Conservation (phyloP, 768 basidiomycete species). For the Hebeloma cylindrosporum region DNA sequence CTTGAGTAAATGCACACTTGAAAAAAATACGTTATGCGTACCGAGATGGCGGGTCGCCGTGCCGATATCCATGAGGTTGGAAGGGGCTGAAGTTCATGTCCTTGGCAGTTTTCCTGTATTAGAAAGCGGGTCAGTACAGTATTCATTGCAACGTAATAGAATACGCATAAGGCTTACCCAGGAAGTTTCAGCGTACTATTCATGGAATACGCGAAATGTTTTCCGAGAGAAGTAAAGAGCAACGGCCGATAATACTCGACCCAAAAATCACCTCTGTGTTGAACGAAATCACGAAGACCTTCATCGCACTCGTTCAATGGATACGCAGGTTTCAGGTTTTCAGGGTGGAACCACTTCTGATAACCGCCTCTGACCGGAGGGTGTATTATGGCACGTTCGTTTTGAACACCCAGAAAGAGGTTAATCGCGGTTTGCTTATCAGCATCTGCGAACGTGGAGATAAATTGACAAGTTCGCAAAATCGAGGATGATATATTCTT, state of each 20-base stretch:
- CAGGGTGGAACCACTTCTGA: conserved; percentile 80
- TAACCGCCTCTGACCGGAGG: conserved; percentile 69
- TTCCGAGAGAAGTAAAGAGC: conserved; percentile 80
- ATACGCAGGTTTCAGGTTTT: conserved; percentile 69
- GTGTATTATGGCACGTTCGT: conserved; percentile 48
- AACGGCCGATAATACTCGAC: conserved; percentile 85
- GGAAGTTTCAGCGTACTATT: conserved; percentile 83
- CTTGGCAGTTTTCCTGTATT: conserved; percentile 66
- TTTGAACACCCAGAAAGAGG: conserved; percentile 85
- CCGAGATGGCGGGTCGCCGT: conserved; percentile 36
- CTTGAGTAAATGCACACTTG: not conserved
- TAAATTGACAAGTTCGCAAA: not conserved
- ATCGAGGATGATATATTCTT: not conserved
- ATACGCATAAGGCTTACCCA: conserved; percentile 50
- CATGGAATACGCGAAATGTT: conserved; percentile 93
- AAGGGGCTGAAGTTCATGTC: conserved; percentile 78
- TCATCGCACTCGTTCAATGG: conserved; percentile 61
- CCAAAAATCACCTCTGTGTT: conserved; percentile 74
- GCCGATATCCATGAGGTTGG: conserved; percentile 50
- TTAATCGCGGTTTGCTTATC: conserved; percentile 98
- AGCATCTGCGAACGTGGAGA: conserved; percentile 68
- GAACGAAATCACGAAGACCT: conserved; percentile 60
- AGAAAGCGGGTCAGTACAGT: not conserved
- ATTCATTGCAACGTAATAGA: not conserved
- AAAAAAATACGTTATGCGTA: conserved; percentile 8